These are phyloP conservation scores for Bryopsis sp. DNA, from an alignment of 139 green algal genomes.

Conservation along the genomic window DNA sequence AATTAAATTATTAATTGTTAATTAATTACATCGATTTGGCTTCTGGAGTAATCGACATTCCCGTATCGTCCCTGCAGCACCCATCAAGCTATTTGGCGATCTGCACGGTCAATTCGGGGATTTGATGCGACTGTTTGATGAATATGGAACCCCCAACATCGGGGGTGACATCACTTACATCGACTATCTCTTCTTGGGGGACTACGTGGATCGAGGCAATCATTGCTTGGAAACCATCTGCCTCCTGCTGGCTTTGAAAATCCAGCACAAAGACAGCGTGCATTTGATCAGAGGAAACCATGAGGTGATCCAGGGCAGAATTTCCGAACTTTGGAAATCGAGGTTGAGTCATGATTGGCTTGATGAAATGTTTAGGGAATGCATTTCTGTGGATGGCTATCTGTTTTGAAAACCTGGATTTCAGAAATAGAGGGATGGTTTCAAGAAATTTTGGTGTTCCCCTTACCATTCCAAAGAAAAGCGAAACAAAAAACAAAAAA, in stretches of 20 bases:
- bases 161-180: constrained; percentile 99
- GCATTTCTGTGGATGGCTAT: too few relatives aligned
- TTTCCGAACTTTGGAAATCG: too few relatives aligned
- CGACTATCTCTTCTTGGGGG: constrained; percentile 91
- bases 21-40: too few relatives aligned
- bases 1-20: too few relatives aligned
- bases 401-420: too few relatives aligned
- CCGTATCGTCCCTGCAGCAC: constrained; percentile 42
- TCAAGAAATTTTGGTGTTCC: too few relatives aligned
- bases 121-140: constrained; percentile 98
- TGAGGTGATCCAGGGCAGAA: constrained; percentile 53
- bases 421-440: too few relatives aligned
- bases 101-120: constrained; percentile 97
- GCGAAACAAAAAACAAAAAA: too few relatives aligned
- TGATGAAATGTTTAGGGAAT: too few relatives aligned
- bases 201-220: constrained; percentile 81
- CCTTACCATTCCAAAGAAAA: too few relatives aligned
- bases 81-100: constrained; percentile 99
- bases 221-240: constrained; percentile 74
- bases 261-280: constrained; percentile 84
- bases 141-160: constrained; percentile 93
- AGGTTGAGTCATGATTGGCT: too few relatives aligned
- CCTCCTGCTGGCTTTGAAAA: constrained; percentile 90
- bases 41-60: too few relatives aligned
- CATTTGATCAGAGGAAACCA: constrained; percentile 99